These are phyloP conservation scores for Phaeophleospora eucalypticola DNA, from an alignment of 2,329 filamentous ascomycete genomes.

Conservation along the genomic window DNA sequence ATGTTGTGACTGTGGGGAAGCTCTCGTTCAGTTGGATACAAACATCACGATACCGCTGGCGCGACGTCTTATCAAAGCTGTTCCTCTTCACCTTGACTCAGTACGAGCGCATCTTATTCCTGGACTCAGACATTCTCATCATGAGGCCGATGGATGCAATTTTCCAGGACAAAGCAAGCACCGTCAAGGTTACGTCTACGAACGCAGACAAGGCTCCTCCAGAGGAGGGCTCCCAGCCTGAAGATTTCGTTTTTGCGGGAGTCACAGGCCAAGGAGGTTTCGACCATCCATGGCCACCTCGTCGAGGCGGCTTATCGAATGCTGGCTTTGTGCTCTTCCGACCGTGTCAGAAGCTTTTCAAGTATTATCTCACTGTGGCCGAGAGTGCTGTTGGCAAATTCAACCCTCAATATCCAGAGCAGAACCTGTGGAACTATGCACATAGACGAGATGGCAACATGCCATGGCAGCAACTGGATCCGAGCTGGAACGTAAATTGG, in stretches of 20 bases:
- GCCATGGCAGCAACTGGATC: slow-evolving; percentile 37
- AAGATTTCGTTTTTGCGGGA: background rate
- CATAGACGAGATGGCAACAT: slow-evolving; percentile 36
- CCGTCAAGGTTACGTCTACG: background rate
- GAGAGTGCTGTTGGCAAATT: slow-evolving; percentile 31
- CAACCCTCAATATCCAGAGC: slow-evolving; percentile 33
- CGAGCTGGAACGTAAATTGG: slow-evolving; percentile 39
- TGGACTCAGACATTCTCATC: slow-evolving; percentile 31
- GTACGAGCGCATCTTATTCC: slow-evolving; percentile 35
- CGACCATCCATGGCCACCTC: slow-evolving; percentile 34
- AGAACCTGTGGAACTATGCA: slow-evolving; percentile 34
- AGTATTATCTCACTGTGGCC: slow-evolving; percentile 33
- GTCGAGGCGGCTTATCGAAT: slow-evolving; percentile 31
- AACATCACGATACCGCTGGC: slow-evolving; percentile 24
- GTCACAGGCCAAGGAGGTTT: slow-evolving; percentile 31
- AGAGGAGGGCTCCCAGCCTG: slow-evolving; percentile 25
- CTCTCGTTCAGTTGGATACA: background rate
- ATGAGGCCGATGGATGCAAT: slow-evolving; percentile 15
- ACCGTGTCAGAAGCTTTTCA: slow-evolving; percentile 28
- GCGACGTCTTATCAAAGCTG: slow-evolving; percentile 39
- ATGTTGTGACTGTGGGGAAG: background rate
- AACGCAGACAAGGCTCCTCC: background rate
- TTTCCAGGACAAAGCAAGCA: slow-evolving; percentile 30
- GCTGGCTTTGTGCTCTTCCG: slow-evolving; percentile 38
- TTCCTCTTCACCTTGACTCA: slow-evolving; percentile 37